Conservation (phyloP, 225 moss, liverwort and hornwort genomes). For the Thuidium tamariscinum region DNA sequence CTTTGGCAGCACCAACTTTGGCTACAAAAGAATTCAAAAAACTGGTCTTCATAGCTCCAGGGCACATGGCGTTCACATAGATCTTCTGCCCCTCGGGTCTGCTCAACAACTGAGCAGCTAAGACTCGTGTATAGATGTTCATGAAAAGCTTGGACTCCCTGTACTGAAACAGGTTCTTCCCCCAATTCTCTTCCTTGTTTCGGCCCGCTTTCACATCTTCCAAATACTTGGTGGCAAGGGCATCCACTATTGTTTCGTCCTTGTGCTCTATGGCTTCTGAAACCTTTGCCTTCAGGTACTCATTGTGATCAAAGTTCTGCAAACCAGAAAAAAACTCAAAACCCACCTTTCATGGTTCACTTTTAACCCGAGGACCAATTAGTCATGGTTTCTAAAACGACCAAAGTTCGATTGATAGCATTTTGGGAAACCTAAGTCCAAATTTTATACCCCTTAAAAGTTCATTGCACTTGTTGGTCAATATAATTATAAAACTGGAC, state of each 20-base stretch:
- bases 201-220: conserved; percentile 10
- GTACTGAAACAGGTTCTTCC: conserved; percentile 5
- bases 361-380: not conserved
- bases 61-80: conserved; percentile 22
- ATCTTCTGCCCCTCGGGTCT: conserved; percentile 6
- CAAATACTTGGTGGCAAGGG: conserved; percentile 21
- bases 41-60: conserved; percentile 16
- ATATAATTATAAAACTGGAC: not conserved
- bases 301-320: conserved; percentile 24
- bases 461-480: not conserved
- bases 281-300: not conserved
- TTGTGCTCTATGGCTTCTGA: not conserved
- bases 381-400: not conserved
- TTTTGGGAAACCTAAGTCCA: not conserved
- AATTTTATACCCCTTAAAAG: not conserved
- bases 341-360: not conserved
- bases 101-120: conserved; percentile 5
- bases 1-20: not conserved
- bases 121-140: conserved; percentile 19
- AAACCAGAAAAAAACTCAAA: not conserved
- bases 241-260: conserved; percentile 4
- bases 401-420: not conserved
- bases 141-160: conserved; percentile 28
- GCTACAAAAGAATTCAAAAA: not conserved
- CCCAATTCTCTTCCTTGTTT: conserved; percentile 18